These are phyloP conservation scores for Hypoxylon intermedium DNA, from an alignment of 495 filamentous ascomycete species.

Conservation along the genomic window DNA sequence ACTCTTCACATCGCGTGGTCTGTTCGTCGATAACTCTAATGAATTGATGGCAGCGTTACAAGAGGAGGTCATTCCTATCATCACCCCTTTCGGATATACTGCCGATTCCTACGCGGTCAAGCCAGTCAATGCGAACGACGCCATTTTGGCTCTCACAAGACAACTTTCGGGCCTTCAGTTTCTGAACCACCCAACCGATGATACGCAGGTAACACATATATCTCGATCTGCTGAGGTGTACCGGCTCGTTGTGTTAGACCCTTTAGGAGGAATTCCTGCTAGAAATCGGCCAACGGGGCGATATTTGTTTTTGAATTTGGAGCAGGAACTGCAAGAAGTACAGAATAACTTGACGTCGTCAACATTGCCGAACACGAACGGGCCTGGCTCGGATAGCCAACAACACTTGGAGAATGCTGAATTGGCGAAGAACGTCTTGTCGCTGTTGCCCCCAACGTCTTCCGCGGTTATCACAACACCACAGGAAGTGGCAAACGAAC, in stretches of 20 bases:
- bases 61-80: slow-evolving; percentile 78
- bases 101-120: slow-evolving; percentile 63
- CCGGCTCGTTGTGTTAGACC: slow-evolving; percentile 88
- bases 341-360: slow-evolving; percentile 59
- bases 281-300: slow-evolving; percentile 68
- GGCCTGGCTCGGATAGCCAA: slow-evolving; percentile 11
- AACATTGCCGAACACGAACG: slow-evolving; percentile 1
- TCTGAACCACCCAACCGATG: slow-evolving; percentile 48
- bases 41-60: slow-evolving; percentile 72
- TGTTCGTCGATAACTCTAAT: slow-evolving; percentile 56
- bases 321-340: slow-evolving; percentile 82
- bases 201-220: slow-evolving; percentile 52
- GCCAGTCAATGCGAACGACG: slow-evolving; percentile 67
- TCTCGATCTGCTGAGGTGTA: slow-evolving; percentile 70
- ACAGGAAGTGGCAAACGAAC: slow-evolving; percentile 71
- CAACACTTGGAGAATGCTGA: slow-evolving; percentile 76
- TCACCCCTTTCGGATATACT: slow-evolving; percentile 73
- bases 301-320: slow-evolving; percentile 93
- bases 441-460: slow-evolving; percentile 81
- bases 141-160: slow-evolving; percentile 72
- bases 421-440: slow-evolving; percentile 69
- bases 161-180: slow-evolving; percentile 71
- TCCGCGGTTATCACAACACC: slow-evolving; percentile 90
- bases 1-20: slow-evolving; percentile 38
- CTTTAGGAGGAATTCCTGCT: slow-evolving; percentile 83